These are phyloP conservation scores for Pelargonium cotyledonis DNA, from an alignment of 441 rosid species.

Conservation along the genomic window DNA sequence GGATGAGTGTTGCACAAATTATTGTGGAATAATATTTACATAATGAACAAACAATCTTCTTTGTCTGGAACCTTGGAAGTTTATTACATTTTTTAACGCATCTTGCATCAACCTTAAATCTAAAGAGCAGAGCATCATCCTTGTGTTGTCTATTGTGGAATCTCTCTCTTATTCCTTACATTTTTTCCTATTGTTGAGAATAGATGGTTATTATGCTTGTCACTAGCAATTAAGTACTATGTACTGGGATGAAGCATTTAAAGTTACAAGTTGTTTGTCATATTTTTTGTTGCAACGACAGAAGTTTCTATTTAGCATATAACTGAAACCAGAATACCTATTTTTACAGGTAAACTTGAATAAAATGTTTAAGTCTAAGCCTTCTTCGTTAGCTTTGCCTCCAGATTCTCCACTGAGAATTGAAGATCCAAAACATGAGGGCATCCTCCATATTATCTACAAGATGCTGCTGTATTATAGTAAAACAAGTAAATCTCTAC, in stretches of 20 bases:
- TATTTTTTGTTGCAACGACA: not conserved
- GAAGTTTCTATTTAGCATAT: not conserved
- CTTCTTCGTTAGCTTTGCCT: conserved; percentile 77
- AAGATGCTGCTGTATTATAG: conserved; percentile 74
- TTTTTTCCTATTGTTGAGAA: no score
- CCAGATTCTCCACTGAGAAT: conserved; percentile 65
- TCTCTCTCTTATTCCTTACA: no score
- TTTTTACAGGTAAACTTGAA: conserved; percentile 54
- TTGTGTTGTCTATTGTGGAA: no score
- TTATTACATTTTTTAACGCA: no score
- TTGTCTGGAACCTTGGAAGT: no score
- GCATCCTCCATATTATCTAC: conserved; percentile 47
- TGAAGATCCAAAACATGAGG: conserved; percentile 70
- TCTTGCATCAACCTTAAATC: no score
- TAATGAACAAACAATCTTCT: no score
- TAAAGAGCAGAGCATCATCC: no score
- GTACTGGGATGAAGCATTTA: not conserved
- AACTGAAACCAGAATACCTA: not conserved
- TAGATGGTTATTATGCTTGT: not conserved
- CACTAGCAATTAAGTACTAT: not conserved
- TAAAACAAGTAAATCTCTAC: conserved; percentile 71
- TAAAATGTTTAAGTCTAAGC: conserved; percentile 77
- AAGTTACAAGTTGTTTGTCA: not conserved
- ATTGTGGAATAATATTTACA: no score
- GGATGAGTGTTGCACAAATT: no score